Percentiles rank a stretch among this genome's conserved stretches.
Conservation (phyloP, 2,329 filamentous ascomycete species). For the Chaetomium sp. region DNA sequence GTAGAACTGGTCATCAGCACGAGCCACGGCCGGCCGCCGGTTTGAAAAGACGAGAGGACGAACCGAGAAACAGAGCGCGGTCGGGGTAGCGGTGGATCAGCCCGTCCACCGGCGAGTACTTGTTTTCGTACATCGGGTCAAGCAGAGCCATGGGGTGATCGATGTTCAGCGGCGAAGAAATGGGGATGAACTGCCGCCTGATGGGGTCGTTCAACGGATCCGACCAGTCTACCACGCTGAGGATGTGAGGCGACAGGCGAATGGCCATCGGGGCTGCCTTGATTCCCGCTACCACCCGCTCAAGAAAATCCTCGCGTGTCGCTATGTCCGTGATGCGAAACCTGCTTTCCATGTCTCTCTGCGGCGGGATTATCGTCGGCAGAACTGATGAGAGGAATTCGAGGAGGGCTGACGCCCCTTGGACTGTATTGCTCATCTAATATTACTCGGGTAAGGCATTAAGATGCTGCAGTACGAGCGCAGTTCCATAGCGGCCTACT, state of each 20-base stretch:
- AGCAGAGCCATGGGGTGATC: not conserved
- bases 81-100: not conserved
- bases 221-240: not conserved
- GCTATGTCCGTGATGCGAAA: not conserved
- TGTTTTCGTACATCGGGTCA: not conserved
- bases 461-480: not conserved
- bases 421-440: not conserved
- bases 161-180: not conserved
- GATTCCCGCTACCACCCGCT: not conserved
- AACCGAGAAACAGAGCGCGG: not conserved
- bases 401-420: not conserved
- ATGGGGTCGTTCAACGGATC: not conserved
- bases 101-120: not conserved
- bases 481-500: not conserved
- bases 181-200: not conserved
- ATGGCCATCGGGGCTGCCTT: not conserved
- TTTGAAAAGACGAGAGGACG: too few species aligned
- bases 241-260: not conserved
- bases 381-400: not conserved
- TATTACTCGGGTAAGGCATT: not conserved
- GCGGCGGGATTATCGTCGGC: not conserved
- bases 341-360: not conserved
- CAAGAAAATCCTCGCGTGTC: not conserved
- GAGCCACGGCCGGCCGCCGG: too few species aligned
- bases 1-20: not conserved